Evolutionary conservation across 352 stramenopile species (phyloP).

Genomic region (Pythium aphanidermatum): DNA sequence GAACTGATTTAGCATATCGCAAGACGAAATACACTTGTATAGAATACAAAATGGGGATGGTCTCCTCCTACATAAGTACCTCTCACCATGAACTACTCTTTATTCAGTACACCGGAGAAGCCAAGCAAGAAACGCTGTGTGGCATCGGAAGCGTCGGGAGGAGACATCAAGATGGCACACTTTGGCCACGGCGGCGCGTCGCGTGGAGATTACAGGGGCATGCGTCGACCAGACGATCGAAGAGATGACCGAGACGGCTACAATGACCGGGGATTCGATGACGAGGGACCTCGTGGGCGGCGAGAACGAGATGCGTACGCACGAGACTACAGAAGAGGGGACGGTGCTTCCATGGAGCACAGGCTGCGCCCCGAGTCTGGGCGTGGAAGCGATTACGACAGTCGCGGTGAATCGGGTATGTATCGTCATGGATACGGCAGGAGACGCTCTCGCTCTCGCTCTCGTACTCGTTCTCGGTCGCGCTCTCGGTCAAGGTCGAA

Average conservation of each 20-base stretch:
- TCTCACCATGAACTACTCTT: no score
- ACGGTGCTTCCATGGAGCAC: no score
- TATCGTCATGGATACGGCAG: not conserved
- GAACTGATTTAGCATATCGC: no score
- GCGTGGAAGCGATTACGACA: not conserved
- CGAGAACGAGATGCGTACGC: not conserved
- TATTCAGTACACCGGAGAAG: no score
- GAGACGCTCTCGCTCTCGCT: not conserved
- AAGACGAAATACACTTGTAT: not conserved
- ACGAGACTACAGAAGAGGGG: no score
- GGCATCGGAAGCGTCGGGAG: no score
- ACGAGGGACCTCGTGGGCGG: not conserved
- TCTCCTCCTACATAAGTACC: no score
- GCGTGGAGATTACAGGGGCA: not conserved
- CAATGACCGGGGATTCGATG: not conserved
- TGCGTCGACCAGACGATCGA: not conserved
- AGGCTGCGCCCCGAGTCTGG: not conserved
- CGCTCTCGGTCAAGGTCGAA: constrained; percentile 8
- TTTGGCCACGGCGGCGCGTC: constrained; percentile 2
- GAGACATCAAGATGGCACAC: constrained; percentile 8
- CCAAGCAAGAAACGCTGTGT: no score
- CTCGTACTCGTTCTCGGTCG: constrained; percentile 1
- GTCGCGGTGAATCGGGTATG: not conserved
- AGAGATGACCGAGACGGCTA: not conserved
- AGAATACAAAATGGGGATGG: not conserved